Evolutionary conservation across 2,329 filamentous ascomycete genomes (phyloP), one percentile per base, ranked within the genome.

Genomic region (Simplicillium aogashimaense): DNA sequence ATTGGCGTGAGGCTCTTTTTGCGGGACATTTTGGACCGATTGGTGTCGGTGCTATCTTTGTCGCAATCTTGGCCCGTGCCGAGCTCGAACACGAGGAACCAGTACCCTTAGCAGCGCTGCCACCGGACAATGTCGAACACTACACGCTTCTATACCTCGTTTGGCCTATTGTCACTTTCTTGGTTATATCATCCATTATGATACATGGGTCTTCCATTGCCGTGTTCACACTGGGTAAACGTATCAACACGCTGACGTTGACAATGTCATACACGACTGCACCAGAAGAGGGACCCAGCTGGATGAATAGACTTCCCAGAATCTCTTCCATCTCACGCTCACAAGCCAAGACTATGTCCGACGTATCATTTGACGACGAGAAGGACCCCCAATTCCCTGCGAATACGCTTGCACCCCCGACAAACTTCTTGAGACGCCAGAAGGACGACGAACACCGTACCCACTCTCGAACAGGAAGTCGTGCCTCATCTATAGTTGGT

Each of bases 131-230:
- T 7, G 61, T 70, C 2, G 70, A 74, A 1, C 64, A 83, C 42
- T 83, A 82, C 48, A 74, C 78, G 28, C 70, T 95, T 28, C 80
- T 97, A 38, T 75, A 85, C 40, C 66, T 95, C 20, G 94, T 98
- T 36, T 98, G 92, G 92, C 92, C 92, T 0, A 89, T 98, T 43
- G 86, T 86, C 0, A 87, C 86, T 1, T 98, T 98, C 61, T 68
- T 98, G 53, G 90, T 98, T 45, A 86, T 98, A 39, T 75, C 85
- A 3, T 98, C 92, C 11, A 98, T 98, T 52, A 64, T 97, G 30
- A 86, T 98, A 1, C 92, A 98, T 54, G 92, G 92, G 16, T 97
- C 92, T n/a, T 97, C 92, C 0, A 84, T 98, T 51, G 92, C 92
- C 5, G 92, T 98, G 8, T 98, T 98, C 53, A 97, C 92, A 0